Evolutionary conservation across 2,329 filamentous ascomycete genomes (phyloP).

Genomic region (Botrytis cinerea): DNA sequence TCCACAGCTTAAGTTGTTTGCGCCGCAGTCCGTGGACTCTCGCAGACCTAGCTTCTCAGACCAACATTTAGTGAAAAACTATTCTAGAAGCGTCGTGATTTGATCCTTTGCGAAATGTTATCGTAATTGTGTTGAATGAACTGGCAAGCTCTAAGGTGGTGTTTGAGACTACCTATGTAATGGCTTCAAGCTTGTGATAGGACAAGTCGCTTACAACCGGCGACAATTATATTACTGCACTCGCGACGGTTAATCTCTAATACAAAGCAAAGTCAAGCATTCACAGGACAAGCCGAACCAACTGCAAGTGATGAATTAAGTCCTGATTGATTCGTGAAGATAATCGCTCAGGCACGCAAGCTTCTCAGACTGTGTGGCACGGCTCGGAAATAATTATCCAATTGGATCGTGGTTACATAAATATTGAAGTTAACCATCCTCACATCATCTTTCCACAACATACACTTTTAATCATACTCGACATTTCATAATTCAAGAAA

Average conservation of each 20-base stretch:
- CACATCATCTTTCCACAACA: background rate
- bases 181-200: conserved; percentile 18
- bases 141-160: conserved; percentile 5
- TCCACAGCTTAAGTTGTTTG: conserved; percentile 35
- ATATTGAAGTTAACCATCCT: conserved; percentile 5
- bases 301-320: background rate
- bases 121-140: background rate
- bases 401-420: conserved; percentile 13
- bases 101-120: background rate
- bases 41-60: conserved; percentile 29
- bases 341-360: background rate
- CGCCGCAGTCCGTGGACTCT: conserved; percentile 37
- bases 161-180: conserved; percentile 10
- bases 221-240: conserved; percentile 14
- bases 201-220: conserved; percentile 24
- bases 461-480: conserved; percentile 15
- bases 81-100: background rate
- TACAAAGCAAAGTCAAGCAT: conserved; percentile 3
- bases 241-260: conserved; percentile 13
- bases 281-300: background rate
- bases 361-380: conserved; percentile 9
- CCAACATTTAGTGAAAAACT: conserved; percentile 27
- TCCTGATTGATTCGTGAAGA: background rate
- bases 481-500: background rate
- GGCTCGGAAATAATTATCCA: conserved; percentile 8